Evolutionary conservation across 805 yeast genomes (phyloP).

Genomic region (Teunomyces tritomae): DNA sequence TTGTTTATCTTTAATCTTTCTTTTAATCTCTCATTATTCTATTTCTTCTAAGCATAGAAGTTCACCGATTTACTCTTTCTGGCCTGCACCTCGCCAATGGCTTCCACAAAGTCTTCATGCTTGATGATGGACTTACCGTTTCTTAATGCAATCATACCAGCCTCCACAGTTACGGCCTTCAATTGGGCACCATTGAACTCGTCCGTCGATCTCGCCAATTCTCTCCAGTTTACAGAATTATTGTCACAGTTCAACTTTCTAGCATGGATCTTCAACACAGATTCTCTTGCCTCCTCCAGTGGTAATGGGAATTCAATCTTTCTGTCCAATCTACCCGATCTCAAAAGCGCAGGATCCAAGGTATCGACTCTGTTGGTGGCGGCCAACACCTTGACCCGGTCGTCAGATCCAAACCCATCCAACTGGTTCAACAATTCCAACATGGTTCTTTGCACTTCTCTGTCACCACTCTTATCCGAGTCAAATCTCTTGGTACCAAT

Average conservation of each 20-base stretch:
- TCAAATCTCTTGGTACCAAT: slow-evolving; percentile 47
- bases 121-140: slow-evolving; percentile 87
- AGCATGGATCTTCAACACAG: slow-evolving; percentile 94
- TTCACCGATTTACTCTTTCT: slow-evolving; percentile 93
- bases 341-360: slow-evolving; percentile 93
- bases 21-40: neutral
- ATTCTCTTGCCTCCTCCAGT: slow-evolving; percentile 95
- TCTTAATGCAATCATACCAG: slow-evolving; percentile 98
- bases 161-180: slow-evolving; percentile 98
- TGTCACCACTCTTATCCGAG: slow-evolving; percentile 44
- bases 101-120: slow-evolving; percentile 98
- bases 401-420: slow-evolving; percentile 98
- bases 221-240: slow-evolving; percentile 93
- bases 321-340: slow-evolving; percentile 98
- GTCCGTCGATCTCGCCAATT: slow-evolving; percentile 95
- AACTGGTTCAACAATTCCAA: slow-evolving; percentile 48
- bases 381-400: slow-evolving; percentile 93
- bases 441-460: slow-evolving; percentile 49
- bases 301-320: slow-evolving; percentile 98
- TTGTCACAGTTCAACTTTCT: slow-evolving; percentile 91
- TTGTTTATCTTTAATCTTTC: neutral
- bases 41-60: slow-evolving; percentile 71
- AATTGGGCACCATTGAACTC: slow-evolving; percentile 99
- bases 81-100: slow-evolving; percentile 97
- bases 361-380: slow-evolving; percentile 99